A percentile compares a stretch with the other conserved stretches of the same genome.
Conservation (phyloP, 805 yeast genomes). For the Candida tallmaniae region DNA sequence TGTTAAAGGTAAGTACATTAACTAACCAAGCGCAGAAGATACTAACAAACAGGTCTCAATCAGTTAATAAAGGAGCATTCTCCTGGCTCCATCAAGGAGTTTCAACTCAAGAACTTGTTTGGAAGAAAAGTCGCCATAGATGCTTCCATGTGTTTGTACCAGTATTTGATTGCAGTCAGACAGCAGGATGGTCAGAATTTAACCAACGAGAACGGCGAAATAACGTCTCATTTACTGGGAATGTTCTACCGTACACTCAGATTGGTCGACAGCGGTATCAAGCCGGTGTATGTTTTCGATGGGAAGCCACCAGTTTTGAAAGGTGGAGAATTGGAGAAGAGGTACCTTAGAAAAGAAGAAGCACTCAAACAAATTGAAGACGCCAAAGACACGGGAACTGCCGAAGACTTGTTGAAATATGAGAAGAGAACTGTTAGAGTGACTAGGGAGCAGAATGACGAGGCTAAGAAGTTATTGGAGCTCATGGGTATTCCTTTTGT, state of each 20-base stretch:
- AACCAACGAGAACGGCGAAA: constrained; percentile 84
- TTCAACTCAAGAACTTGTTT: constrained; percentile 78
- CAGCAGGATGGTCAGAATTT: constrained; percentile 96
- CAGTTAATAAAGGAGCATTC: constrained; percentile 87
- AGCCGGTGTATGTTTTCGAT: constrained; percentile 95
- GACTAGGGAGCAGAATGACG: constrained; percentile 86
- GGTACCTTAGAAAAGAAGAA: constrained; percentile 74
- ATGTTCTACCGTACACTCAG: constrained; percentile 91
- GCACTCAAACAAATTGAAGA: constrained; percentile 74
- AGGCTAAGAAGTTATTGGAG: constrained; percentile 73
- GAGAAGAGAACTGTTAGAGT: constrained; percentile 90
- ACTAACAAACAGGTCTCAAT: constrained; percentile 60
- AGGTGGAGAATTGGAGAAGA: constrained; percentile 87
- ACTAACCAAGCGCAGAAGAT: not conserved
- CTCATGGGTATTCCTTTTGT: constrained; percentile 96
- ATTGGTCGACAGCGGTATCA: constrained; percentile 87
- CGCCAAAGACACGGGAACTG: constrained; percentile 74
- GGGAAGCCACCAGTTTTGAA: constrained; percentile 96
- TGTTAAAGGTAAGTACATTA: constrained; percentile 23
- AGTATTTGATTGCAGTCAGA: constrained; percentile 91
- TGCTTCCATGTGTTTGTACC: constrained; percentile 96
- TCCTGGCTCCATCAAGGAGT: constrained; percentile 70
- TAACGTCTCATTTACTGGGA: constrained; percentile 91
- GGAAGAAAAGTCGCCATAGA: constrained; percentile 98
- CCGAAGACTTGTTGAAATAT: constrained; percentile 67